phyloP scores from a whole-genome alignment of 805 yeast species.

The Citeromyces nyonsensis region DNA sequence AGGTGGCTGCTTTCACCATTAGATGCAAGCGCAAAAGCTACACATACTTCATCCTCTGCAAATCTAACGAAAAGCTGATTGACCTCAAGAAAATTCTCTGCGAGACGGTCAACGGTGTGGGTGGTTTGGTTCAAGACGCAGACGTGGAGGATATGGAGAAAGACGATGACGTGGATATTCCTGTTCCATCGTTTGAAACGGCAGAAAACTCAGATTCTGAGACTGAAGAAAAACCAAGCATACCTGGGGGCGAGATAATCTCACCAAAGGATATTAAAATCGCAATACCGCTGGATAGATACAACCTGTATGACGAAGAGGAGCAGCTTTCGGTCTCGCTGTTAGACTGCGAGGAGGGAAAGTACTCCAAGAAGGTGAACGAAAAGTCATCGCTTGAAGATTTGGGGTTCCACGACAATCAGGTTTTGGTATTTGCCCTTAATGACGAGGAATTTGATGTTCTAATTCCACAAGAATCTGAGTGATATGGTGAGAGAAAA shows the following conservation, averaged over 20 bases:
- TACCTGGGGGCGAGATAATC: no score
- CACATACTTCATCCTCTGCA: slow-evolving; percentile 15
- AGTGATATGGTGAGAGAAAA: neutral
- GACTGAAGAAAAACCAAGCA: slow-evolving; percentile 1
- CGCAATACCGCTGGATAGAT: slow-evolving; percentile 24
- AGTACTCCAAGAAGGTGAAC: slow-evolving; percentile 17
- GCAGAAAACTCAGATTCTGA: slow-evolving; percentile 7
- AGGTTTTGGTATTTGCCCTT: slow-evolving; percentile 23
- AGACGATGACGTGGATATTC: slow-evolving; percentile 16
- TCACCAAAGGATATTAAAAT: slow-evolving; percentile 13
- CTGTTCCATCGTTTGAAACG: slow-evolving; percentile 8
- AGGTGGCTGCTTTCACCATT: slow-evolving; percentile 7
- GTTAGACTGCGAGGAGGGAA: slow-evolving; percentile 16
- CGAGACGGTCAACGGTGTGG: slow-evolving; percentile 25
- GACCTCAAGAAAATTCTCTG: slow-evolving; percentile 16
- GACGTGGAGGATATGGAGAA: slow-evolving; percentile 13
- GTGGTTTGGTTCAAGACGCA: slow-evolving; percentile 23
- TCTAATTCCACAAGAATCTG: slow-evolving; percentile 7
- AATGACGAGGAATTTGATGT: slow-evolving; percentile 19
- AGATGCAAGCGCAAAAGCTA: slow-evolving; percentile 18
- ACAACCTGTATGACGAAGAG: slow-evolving; percentile 7
- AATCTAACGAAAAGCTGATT: slow-evolving; percentile 8
- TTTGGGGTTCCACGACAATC: slow-evolving; percentile 21
- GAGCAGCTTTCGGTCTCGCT: slow-evolving; percentile 1
- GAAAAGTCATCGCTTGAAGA: slow-evolving; percentile 13